Evolutionary conservation across 2,329 filamentous ascomycete genomes (phyloP).

Genomic region (Curvularia eragrostidis): DNA sequence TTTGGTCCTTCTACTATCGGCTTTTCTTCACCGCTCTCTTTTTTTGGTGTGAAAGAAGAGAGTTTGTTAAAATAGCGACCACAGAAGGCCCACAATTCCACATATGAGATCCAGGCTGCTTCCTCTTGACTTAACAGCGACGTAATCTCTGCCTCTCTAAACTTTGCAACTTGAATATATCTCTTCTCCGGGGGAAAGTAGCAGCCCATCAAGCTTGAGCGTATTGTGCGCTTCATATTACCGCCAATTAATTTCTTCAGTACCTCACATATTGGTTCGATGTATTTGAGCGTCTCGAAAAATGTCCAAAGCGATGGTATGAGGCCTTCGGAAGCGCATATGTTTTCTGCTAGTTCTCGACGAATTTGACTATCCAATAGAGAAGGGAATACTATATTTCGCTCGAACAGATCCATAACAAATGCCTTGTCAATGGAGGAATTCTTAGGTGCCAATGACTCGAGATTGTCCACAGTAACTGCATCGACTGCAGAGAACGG

Average conservation of each 20-base stretch:
- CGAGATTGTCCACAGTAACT: slow-evolving; percentile 14
- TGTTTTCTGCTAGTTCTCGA: slow-evolving; percentile 13
- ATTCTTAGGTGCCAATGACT: slow-evolving; percentile 14
- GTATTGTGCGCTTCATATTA: slow-evolving; percentile 18
- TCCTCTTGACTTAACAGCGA: not conserved
- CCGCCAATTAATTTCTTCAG: slow-evolving; percentile 19
- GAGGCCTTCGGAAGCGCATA: slow-evolving; percentile 6
- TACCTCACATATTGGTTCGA: slow-evolving; percentile 19
- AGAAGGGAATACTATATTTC: slow-evolving; percentile 15
- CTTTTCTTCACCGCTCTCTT: slow-evolving; percentile 13
- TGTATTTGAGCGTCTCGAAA: slow-evolving; percentile 25
- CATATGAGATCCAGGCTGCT: slow-evolving; percentile 11
- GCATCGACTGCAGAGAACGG: slow-evolving; percentile 13
- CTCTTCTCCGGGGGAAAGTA: slow-evolving; percentile 13
- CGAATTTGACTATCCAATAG: slow-evolving; percentile 6
- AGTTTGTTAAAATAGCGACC: slow-evolving; percentile 15
- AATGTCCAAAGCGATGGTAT: slow-evolving; percentile 23
- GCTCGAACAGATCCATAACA: slow-evolving; percentile 9
- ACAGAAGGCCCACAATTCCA: slow-evolving; percentile 19
- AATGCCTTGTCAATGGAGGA: slow-evolving; percentile 13
- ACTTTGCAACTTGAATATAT: slow-evolving; percentile 3
- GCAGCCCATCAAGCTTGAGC: slow-evolving; percentile 12
- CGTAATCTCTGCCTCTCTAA: not conserved
- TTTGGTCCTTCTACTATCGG: slow-evolving; percentile 17
- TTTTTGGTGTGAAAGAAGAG: slow-evolving; percentile 12